Base-by-base conservation (phyloP, 345 rosid genomes). In the Jatropha curcas region DNA sequence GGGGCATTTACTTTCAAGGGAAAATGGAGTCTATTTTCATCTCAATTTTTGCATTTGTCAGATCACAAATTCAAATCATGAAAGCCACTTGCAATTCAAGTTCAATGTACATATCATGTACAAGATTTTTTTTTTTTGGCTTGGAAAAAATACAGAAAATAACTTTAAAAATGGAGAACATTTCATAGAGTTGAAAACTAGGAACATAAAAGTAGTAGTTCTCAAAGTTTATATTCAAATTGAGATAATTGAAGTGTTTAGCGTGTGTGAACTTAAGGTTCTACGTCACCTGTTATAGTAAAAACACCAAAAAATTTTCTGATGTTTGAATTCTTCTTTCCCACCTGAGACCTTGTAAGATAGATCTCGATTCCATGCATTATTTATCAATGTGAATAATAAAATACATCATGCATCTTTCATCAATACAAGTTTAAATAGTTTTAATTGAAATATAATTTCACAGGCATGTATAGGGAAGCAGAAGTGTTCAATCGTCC, bases 391-490 rank as follows among this genome's bases (percentile, higher is more conserved):
- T 34, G 50, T 22, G 12, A 24, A 64, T 64, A n/a, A 25, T 64
- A n/a, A 25, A 10, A 4, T 58, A 70, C 11, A 48, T 31, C 50
- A 50, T 19, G 12, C 59, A 48, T 61, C 68, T 48, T 48, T 34
- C 46, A n/a, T 60, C 14, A 25, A 22, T 22, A 71, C 61, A 50
- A 28, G 14, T 19, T 14, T 34, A 34, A 16, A 28, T 51, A 35
- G 52, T 4, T 2, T 13, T 64, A 10, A 56, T 64, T 45, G 56
- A 24, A 65, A 22, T 28, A 34, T 65, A 46, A 53, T 57, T 59
- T 57, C 28, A 43, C 80, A 89, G 93, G 93, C 87, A 57, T 89
- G 93, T 52, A 46, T 79, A 27, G 85, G 84, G 70, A 87, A 83
- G 83, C 67, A 68, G 35, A 77, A 31, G 74, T 89, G 93, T 53